phyloP scores from a whole-genome alignment of 805 yeast genomes.

The Pichia insulana region DNA sequence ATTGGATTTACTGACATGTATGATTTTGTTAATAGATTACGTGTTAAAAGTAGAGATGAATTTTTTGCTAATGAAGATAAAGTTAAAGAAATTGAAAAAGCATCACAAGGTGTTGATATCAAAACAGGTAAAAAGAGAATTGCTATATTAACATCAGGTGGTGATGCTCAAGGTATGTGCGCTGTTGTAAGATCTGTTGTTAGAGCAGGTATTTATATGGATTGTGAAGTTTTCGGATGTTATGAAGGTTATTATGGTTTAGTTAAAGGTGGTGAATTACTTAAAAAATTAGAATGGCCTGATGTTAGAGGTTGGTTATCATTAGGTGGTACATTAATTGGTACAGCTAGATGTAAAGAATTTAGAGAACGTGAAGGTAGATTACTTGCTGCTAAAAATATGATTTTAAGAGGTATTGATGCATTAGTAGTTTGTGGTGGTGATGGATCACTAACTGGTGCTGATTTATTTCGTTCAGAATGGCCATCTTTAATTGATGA shows the following conservation, averaged over 20 bases:
- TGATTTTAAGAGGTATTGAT: slow-evolving; percentile 84
- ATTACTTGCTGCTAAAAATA: slow-evolving; percentile 69
- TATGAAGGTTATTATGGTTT: slow-evolving; percentile 94
- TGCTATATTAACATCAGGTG: slow-evolving; percentile 97
- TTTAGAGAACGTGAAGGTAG: slow-evolving; percentile 85
- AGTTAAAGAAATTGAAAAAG: not conserved
- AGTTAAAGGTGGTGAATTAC: slow-evolving; percentile 70
- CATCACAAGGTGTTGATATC: not conserved
- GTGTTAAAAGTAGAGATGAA: slow-evolving; percentile 6
- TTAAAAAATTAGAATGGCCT: slow-evolving; percentile 80
- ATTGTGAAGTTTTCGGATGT: slow-evolving; percentile 86
- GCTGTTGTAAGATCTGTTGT: slow-evolving; percentile 94
- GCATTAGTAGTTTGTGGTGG: slow-evolving; percentile 97
- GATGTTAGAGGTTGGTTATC: slow-evolving; percentile 92
- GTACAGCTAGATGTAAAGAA: slow-evolving; percentile 88
- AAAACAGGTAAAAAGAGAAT: slow-evolving; percentile 30
- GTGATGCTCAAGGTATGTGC: slow-evolving; percentile 99
- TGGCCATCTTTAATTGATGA: slow-evolving; percentile 88
- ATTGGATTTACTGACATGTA: slow-evolving; percentile 44
- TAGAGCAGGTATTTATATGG: slow-evolving; percentile 77
- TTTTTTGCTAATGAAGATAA: slow-evolving; percentile 8
- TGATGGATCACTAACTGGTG: slow-evolving; percentile 97
- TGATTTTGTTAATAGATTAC: not conserved
- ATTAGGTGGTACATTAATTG: slow-evolving; percentile 91
- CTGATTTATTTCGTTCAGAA: slow-evolving; percentile 85